Percentiles rank a stretch among this genome's conserved stretches.
Evolutionary conservation across 768 basidiomycete species (phyloP).

Genomic region (Lactarius psammicola): DNA sequence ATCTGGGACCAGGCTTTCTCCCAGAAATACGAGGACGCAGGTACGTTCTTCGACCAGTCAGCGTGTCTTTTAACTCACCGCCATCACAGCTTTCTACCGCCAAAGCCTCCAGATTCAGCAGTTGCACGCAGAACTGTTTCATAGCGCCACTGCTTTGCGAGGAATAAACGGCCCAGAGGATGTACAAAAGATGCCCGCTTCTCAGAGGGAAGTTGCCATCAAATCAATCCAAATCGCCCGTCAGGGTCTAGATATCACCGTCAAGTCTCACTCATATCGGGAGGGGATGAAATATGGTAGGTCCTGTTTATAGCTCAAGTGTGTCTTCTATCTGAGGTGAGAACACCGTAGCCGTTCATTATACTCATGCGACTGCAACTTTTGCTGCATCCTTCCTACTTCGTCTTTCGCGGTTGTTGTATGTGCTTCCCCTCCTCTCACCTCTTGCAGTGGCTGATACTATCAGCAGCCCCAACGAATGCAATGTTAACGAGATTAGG

Average conservation of each 20-base stretch:
- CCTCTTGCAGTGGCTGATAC: background rate
- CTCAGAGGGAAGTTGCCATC: slow-evolving; percentile 77
- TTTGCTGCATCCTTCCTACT: slow-evolving; percentile 91
- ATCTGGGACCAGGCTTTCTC: slow-evolving; percentile 80
- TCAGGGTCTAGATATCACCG: slow-evolving; percentile 78
- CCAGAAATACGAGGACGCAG: slow-evolving; percentile 78
- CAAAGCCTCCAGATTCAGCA: slow-evolving; percentile 87
- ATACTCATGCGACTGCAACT: slow-evolving; percentile 89
- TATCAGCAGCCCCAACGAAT: slow-evolving; percentile 68
- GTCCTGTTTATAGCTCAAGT: slow-evolving; percentile 29
- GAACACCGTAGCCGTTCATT: slow-evolving; percentile 65
- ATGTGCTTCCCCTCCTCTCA: slow-evolving; percentile 34
- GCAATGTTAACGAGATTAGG: slow-evolving; percentile 71
- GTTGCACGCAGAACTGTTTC: slow-evolving; percentile 80
- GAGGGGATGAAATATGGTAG: slow-evolving; percentile 90
- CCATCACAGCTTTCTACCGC: slow-evolving; percentile 69
- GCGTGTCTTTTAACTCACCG: background rate
- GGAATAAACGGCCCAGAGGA: slow-evolving; percentile 86
- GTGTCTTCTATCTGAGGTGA: background rate
- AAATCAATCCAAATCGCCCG: slow-evolving; percentile 82
- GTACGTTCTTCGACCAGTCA: slow-evolving; percentile 39
- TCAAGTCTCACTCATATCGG: slow-evolving; percentile 78
- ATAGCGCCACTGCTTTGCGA: slow-evolving; percentile 78
- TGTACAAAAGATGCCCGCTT: slow-evolving; percentile 75
- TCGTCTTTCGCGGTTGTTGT: slow-evolving; percentile 86